Base-by-base conservation (phyloP, 2,329 filamentous ascomycete species). In the Cercospora janseana region DNA sequence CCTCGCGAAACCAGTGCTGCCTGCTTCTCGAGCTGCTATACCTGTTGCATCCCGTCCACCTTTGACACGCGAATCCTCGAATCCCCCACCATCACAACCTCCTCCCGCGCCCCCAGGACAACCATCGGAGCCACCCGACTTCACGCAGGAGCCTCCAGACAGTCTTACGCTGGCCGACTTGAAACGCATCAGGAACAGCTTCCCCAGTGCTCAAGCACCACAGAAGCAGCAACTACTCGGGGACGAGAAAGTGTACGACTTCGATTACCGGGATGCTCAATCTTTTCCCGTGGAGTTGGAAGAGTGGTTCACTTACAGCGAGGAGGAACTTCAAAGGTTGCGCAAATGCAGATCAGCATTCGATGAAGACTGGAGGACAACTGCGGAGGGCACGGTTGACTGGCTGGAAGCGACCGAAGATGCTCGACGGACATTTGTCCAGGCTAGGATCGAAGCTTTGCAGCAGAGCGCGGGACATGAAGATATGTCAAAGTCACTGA, bases 261-360 rank as follows among this genome's bases (percentile, higher is more conserved):
- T 95, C 67, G 81, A 68, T 23, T 78, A 78, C 56, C 66, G 70
- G 38, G 75, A 78, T 63, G 70, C 75, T 6, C 72, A 75, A 13
- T 71, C 69, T 0, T 85, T 95, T 61, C 82, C 87, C 13, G 88
- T 93, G 57, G 93, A 98, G 74, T 78, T 98, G 40, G 89, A 97
- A 66, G 93, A 98, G 72, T 98, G 93, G 93, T 98, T 98, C 70
- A 83, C 86, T 46, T 96, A 97, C 70, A 86, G 87, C 61, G 84
- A 89, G 55, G 87, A 87, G 70, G 91, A 97, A 66, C 87, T 88
- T 72, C 79, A 85, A 38, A 85, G 91, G 63, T 75, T 96, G 41
- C 79, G 87, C 46, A 81, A 84, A 46, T 85, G 87, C 15, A 87
- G 88, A 64, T 77, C 82, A 28, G 83, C 85, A 2, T 97, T 95